A percentile compares a stretch with the other conserved stretches of the same genome.
These are phyloP conservation scores for Eucalyptus cloeziana DNA, from an alignment of 345 rosid species.

Conservation along the genomic window DNA sequence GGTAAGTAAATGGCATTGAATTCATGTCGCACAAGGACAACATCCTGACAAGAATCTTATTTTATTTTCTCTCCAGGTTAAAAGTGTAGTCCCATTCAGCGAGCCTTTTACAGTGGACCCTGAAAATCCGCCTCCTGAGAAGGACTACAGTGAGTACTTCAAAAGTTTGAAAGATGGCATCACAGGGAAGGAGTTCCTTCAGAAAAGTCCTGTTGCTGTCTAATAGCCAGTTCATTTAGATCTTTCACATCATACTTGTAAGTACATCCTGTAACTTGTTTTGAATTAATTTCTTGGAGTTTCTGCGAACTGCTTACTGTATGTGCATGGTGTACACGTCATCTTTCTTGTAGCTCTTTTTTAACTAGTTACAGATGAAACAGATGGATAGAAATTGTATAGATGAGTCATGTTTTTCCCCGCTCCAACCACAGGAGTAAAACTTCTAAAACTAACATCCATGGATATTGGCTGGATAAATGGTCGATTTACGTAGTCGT, in stretches of 20 bases:
- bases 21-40: neutral
- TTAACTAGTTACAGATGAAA: neutral
- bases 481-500: neutral
- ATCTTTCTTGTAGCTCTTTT: neutral
- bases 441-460: neutral
- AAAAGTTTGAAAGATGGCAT: constrained; percentile 63
- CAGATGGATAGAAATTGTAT: neutral
- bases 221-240: neutral
- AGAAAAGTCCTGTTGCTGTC: constrained; percentile 43
- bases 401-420: neutral
- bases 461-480: neutral
- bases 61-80: constrained; percentile 40
- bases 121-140: constrained; percentile 78
- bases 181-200: constrained; percentile 70
- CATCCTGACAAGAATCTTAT: neutral
- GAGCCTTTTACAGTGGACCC: constrained; percentile 84
- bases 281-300: neutral
- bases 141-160: constrained; percentile 67
- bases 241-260: neutral
- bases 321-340: neutral
- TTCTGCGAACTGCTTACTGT: neutral
- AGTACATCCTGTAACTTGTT: neutral
- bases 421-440: neutral
- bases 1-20: constrained; percentile 18
- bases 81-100: constrained; percentile 82